Evolutionary conservation across 2,329 filamentous ascomycete genomes (phyloP), one percentile per base, ranked within the genome.

Genomic region (Colletotrichum sp.): DNA sequence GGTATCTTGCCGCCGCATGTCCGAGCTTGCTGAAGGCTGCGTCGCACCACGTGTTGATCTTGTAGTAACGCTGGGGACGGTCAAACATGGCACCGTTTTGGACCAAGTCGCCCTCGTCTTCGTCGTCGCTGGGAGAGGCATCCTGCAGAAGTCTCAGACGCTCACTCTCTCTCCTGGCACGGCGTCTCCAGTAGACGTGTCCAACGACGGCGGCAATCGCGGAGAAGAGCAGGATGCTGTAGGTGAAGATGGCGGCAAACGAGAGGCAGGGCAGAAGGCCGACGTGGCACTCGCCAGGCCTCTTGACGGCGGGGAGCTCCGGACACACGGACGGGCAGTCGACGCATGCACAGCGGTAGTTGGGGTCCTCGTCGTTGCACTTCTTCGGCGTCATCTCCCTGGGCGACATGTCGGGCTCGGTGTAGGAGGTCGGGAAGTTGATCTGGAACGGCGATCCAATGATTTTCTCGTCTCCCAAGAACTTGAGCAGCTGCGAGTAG

Each of bases 381-480:
- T 93, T 93, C 84, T 97, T 96, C 0, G 96, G 91, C 69, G 87
- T 91, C 86, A 96, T 94, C 38, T 94, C 86, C 78, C 93, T 87
- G 1, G 95, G 88, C 12, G 89, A 83, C 94, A 99, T 98, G n/a
- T 87, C 88, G 0, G 92, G 89, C 65, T 95, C 92, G 13, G 88
- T 84, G 77, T 93, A 92, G 9, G 90, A 84, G 12, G 84, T 87
- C 12, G 92, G 96, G 80, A 97, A 99, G 87, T 99, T 98, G 87
- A 99, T 98, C 87, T 99, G 97, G 85, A 99, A 99, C 0, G 97
- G 97, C 72, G 96, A 99, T 6, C 98, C 98, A 26, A 96, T 90
- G 3, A 93, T 89, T 84, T 98, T 98, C 88, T 98, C 96, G 84
- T 98, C 93, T 18, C 97, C 97, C 38, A 99, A 86, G 80, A 99